These are phyloP conservation scores for Aspergillus leporis DNA, from an alignment of 495 filamentous ascomycete genomes.

Conservation along the genomic window DNA sequence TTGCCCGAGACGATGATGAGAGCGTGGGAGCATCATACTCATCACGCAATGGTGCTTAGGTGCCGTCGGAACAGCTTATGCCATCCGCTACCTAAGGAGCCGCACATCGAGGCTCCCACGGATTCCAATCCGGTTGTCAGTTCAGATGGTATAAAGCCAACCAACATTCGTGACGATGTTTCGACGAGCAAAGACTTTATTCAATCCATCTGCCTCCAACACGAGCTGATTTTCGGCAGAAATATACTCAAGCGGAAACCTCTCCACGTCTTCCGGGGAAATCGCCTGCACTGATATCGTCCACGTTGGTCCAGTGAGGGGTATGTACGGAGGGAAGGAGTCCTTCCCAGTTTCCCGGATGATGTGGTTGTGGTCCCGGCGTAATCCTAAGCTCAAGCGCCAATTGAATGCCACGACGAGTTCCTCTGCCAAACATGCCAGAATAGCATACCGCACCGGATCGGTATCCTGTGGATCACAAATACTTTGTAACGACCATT, in stretches of 20 bases:
- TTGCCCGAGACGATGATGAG: no score
- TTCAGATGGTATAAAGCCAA: slow-evolving; percentile 6
- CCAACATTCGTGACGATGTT: slow-evolving; percentile 13
- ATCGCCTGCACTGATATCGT: background rate
- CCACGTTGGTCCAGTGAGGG: slow-evolving; percentile 1
- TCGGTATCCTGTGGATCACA: slow-evolving; percentile 37
- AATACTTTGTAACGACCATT: slow-evolving; percentile 31
- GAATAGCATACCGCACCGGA: slow-evolving; percentile 38
- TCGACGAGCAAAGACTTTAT: slow-evolving; percentile 1
- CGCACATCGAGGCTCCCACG: background rate
- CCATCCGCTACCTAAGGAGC: background rate
- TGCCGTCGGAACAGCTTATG: background rate
- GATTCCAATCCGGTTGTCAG: background rate
- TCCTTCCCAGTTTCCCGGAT: slow-evolving; percentile 27
- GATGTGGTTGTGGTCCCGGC: slow-evolving; percentile 30
- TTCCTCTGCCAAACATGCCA: slow-evolving; percentile 38
- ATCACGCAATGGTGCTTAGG: background rate
- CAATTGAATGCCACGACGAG: slow-evolving; percentile 41
- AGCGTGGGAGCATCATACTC: background rate
- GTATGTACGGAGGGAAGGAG: slow-evolving; percentile 24
- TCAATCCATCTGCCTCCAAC: background rate
- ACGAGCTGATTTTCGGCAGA: background rate
- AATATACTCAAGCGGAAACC: background rate
- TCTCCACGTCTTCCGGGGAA: background rate
- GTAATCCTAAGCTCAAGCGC: slow-evolving; percentile 37